Base-by-base conservation (phyloP, 495 filamentous ascomycete species). In the Sabuloglossum arenarium region DNA sequence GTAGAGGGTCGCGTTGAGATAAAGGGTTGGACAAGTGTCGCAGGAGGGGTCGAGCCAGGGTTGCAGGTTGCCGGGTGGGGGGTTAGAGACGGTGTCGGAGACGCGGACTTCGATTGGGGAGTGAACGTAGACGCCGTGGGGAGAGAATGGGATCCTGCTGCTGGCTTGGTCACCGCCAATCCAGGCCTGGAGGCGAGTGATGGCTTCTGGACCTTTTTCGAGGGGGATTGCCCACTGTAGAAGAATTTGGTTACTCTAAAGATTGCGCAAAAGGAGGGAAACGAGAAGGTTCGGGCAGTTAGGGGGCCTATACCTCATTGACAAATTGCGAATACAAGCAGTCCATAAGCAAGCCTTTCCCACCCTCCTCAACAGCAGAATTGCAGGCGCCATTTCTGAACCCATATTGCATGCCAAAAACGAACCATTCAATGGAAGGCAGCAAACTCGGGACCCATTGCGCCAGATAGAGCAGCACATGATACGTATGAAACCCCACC, bases 321-420 rank as follows among this genome's bases (percentile, higher is more conserved):
- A 98, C 91, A 62, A 87, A 93, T 66, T 98, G 91, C 23, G 82
- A 88, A 69, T 93, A 98, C 19, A 96, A 76, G 66, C 91, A 98
- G 67, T 98, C 89, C 85, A 98, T 88, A 46, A 94, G 71, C 56
- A 98, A 73, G 9, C 88, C 93, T 53, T 80, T 66, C 23, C 85
- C 79, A 37, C 80, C 80, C 21, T 81, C 79, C 69, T 95, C 81
- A n/a, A 95, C 78, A 23, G 83, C 93, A 47, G 73, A 70, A 21
- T 77, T 85, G 45, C 74, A 72, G 1, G 68, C 70, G 27, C 83
- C 80, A 58, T 85, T 79, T 3, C 71, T 61, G 73, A 94, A 95
- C 34, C 89, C 89, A 66, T 94, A 96, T 66, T 96, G 86, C 79
- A 96, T 84, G 53, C 86, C 85, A 64, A 96, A 94, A 8, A 97